phyloP scores from a whole-genome alignment of 768 basidiomycete species.

The Grammothele lineata region DNA sequence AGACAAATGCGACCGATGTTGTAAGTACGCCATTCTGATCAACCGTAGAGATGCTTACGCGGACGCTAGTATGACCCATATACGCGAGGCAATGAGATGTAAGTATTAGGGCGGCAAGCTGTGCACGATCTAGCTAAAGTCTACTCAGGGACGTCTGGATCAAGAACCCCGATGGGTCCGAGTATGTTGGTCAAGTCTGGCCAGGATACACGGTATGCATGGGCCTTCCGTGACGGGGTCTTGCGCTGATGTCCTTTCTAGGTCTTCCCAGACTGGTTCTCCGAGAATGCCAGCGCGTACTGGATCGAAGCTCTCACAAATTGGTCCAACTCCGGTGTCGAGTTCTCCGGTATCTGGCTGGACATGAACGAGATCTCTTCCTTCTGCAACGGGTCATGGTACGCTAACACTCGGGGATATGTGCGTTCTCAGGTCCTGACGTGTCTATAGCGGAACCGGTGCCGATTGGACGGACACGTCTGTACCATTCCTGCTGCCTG shows the following conservation, averaged over 20 bases:
- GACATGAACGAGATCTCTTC: constrained; percentile 65
- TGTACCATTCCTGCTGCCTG: constrained; percentile 53
- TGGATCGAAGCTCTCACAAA: constrained; percentile 60
- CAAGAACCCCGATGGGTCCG: constrained; percentile 67
- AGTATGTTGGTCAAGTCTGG: constrained; percentile 75
- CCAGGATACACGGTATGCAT: constrained; percentile 62
- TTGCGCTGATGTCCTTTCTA: constrained; percentile 7
- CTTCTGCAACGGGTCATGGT: constrained; percentile 61
- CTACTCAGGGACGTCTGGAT: constrained; percentile 55
- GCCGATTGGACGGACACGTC: constrained; percentile 51
- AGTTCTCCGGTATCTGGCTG: constrained; percentile 63
- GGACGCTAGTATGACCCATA: constrained; percentile 71
- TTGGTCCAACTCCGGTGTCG: constrained; percentile 49
- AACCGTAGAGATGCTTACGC: too few species aligned
- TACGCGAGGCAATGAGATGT: constrained; percentile 55
- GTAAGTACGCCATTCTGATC: constrained; percentile 34
- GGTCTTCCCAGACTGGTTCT: constrained; percentile 63
- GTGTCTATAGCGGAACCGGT: constrained; percentile 46
- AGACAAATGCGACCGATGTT: constrained; percentile 53
- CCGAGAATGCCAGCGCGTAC: constrained; percentile 43
- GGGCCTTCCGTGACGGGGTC: too few species aligned
- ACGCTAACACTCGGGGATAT: constrained; percentile 6
- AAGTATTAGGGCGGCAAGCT: too few species aligned
- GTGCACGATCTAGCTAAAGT: too few species aligned
- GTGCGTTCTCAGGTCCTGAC: too few species aligned